phyloP scores from a whole-genome alignment of 768 basidiomycete genomes.

The Pleurotus platypus region DNA sequence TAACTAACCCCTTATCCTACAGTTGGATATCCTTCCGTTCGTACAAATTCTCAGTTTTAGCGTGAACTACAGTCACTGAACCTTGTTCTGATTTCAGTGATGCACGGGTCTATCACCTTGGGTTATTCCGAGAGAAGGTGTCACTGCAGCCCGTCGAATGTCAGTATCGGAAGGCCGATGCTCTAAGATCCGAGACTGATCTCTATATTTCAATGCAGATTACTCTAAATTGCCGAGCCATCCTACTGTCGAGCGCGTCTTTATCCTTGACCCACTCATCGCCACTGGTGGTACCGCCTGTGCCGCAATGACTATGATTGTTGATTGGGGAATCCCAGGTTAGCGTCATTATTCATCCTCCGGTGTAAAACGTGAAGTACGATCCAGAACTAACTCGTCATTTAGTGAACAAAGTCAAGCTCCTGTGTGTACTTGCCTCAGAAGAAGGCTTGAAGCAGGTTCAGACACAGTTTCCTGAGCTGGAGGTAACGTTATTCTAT shows the following conservation, averaged over 20 bases:
- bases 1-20: background rate
- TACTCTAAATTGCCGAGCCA: constrained; percentile 84
- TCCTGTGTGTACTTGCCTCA: constrained; percentile 80
- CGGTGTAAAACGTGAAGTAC: background rate
- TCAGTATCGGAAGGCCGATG: constrained; percentile 23
- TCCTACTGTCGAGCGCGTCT: constrained; percentile 79
- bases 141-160: constrained; percentile 91
- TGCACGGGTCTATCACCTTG: constrained; percentile 87
- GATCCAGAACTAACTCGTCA: background rate
- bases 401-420: constrained; percentile 68
- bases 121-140: constrained; percentile 84
- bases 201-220: constrained; percentile 40
- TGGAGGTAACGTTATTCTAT: constrained; percentile 54
- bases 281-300: constrained; percentile 92
- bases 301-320: constrained; percentile 83
- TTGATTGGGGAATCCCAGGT: constrained; percentile 81
- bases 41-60: constrained; percentile 21
- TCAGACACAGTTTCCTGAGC: constrained; percentile 61
- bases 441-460: constrained; percentile 69
- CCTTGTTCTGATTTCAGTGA: constrained; percentile 33
- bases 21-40: constrained; percentile 80
- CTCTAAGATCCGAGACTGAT: too few relatives aligned
- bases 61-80: background rate
- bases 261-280: constrained; percentile 87
- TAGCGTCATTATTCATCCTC: constrained; percentile 12